Conservation (phyloP, 106 monocot genomes). For the Xerophyta viscosa region DNA sequence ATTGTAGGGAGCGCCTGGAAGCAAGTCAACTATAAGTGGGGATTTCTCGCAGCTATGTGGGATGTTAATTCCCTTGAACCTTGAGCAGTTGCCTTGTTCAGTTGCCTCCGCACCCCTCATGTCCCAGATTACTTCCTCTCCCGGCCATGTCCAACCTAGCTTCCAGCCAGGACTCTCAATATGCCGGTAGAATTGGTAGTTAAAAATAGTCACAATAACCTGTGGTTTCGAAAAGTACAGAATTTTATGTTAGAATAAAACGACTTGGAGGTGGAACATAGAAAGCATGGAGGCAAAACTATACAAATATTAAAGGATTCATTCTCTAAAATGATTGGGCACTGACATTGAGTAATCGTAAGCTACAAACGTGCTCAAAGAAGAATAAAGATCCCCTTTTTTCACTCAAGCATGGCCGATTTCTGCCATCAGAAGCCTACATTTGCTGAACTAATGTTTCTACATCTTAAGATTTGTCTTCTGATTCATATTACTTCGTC, state of each 20-base stretch:
- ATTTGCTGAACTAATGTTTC: no score
- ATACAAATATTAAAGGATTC: no score
- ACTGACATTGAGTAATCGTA: no score
- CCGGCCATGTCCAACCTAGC: slow-evolving; percentile 60
- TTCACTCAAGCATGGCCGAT: no score
- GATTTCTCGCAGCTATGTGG: slow-evolving; percentile 68
- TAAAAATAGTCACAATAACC: slow-evolving; percentile 49
- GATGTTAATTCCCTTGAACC: slow-evolving; percentile 14
- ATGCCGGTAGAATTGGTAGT: slow-evolving; percentile 76
- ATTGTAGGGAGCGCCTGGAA: slow-evolving; percentile 54
- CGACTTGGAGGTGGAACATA: background rate
- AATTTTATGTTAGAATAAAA: background rate
- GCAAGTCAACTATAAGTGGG: slow-evolving; percentile 60
- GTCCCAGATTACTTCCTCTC: slow-evolving; percentile 58
- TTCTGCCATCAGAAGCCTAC: no score
- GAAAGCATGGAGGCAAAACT: background rate
- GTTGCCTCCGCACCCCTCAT: slow-evolving; percentile 64
- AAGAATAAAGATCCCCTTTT: no score
- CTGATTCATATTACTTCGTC: no score
- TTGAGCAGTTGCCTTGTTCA: slow-evolving; percentile 71
- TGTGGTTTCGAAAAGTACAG: slow-evolving; percentile 7
- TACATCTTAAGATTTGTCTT: no score
- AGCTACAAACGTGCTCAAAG: no score
- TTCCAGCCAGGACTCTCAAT: slow-evolving; percentile 77
- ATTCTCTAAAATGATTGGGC: no score